phyloP scores from a whole-genome alignment of 495 filamentous ascomycete genomes.

The Apodospora peruviana region DNA sequence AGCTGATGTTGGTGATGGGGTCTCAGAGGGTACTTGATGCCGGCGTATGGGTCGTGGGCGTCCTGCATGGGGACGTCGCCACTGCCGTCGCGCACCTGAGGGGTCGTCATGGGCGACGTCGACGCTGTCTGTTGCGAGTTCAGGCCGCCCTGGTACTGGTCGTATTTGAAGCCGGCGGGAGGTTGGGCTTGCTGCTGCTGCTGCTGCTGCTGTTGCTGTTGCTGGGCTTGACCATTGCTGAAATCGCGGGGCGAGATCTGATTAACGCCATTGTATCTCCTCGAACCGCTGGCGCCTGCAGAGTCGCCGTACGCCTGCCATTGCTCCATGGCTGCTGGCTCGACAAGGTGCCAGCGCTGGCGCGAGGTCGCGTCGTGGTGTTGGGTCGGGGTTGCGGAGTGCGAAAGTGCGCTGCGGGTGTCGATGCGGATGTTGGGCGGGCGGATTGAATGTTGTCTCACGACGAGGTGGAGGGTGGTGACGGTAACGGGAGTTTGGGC shows the following conservation, averaged over 20 bases:
- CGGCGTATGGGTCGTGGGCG: slow-evolving; percentile 65
- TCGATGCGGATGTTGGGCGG: slow-evolving; percentile 7
- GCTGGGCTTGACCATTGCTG: slow-evolving; percentile 23
- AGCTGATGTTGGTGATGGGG: slow-evolving; percentile 58
- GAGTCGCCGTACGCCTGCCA: slow-evolving; percentile 48
- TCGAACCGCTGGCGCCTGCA: slow-evolving; percentile 34
- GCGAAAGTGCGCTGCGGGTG: not conserved
- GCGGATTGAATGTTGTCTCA: not conserved
- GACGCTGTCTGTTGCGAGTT: slow-evolving; percentile 51
- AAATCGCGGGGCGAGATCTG: slow-evolving; percentile 43
- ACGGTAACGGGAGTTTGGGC: slow-evolving; percentile 9
- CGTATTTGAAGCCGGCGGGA: slow-evolving; percentile 66
- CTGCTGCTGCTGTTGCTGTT: slow-evolving; percentile 41
- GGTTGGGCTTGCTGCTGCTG: slow-evolving; percentile 53
- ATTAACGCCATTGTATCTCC: slow-evolving; percentile 45
- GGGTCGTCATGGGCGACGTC: slow-evolving; percentile 59
- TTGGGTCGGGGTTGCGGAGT: slow-evolving; percentile 2
- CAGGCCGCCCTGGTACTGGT: slow-evolving; percentile 59
- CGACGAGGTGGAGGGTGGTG: not conserved
- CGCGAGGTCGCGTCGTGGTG: slow-evolving; percentile 8
- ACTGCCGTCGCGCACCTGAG: slow-evolving; percentile 67
- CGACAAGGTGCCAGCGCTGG: not conserved
- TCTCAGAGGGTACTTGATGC: slow-evolving; percentile 67
- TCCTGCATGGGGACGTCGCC: slow-evolving; percentile 90
- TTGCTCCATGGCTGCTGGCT: slow-evolving; percentile 49